Percentiles rank a stretch among this genome's conserved stretches.
Evolutionary conservation across 1,284 basidiomycete species (phyloP).

Genomic region (Ustilago tritici): DNA sequence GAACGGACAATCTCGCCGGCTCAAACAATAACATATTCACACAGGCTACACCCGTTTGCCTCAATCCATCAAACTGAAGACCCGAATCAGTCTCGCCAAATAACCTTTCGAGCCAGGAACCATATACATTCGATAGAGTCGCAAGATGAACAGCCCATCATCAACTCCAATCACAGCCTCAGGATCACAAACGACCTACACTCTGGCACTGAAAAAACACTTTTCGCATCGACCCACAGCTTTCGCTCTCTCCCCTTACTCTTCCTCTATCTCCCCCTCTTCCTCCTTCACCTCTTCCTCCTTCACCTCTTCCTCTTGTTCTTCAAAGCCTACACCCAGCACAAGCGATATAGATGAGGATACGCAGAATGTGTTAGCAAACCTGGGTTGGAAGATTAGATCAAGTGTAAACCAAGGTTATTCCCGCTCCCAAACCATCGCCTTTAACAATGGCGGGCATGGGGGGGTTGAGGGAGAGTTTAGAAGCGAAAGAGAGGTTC

Average conservation of each 20-base stretch:
- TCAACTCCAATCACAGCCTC: slow-evolving; percentile 15
- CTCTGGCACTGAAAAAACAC: slow-evolving; percentile 29
- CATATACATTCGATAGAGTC: no score
- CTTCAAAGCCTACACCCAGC: background rate
- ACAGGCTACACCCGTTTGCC: no score
- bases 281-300: background rate
- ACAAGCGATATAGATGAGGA: slow-evolving; percentile 10
- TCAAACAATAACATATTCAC: no score
- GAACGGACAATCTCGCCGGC: no score
- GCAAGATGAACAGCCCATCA: background rate
- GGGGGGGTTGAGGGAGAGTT: background rate
- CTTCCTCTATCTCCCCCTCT: slow-evolving; percentile 1
- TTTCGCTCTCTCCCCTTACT: slow-evolving; percentile 25
- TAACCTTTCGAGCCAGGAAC: no score
- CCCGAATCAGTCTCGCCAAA: no score
- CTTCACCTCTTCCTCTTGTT: background rate
- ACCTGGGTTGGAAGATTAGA: slow-evolving; percentile 35
- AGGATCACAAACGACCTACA: slow-evolving; percentile 7
- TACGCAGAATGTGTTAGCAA: slow-evolving; percentile 19
- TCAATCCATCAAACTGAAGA: no score
- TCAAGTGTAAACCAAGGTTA: slow-evolving; percentile 38
- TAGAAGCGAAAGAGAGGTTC: slow-evolving; percentile 12
- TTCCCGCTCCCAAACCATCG: background rate
- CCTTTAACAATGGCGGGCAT: background rate
- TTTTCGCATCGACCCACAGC: slow-evolving; percentile 32